phyloP scores from a whole-genome alignment of 495 filamentous ascomycete genomes.

The Penicillium salamii region DNA sequence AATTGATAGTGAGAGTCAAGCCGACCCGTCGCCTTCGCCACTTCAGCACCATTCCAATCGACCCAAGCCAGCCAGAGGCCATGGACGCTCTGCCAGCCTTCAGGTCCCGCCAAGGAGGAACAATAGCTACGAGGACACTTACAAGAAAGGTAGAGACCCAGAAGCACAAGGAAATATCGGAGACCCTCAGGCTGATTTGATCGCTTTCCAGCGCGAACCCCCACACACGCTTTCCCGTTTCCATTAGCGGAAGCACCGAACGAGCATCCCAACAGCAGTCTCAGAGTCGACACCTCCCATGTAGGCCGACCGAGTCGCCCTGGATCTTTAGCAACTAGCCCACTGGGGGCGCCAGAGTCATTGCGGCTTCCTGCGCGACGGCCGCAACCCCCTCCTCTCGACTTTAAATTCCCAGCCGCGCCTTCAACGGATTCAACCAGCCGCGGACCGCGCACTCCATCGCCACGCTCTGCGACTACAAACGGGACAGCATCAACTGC shows the following conservation, averaged over 20 bases:
- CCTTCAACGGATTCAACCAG: slow-evolving; percentile 31
- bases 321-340: slow-evolving; percentile 27
- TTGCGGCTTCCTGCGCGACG: slow-evolving; percentile 31
- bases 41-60: slow-evolving; percentile 36
- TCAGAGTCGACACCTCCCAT: slow-evolving; percentile 32
- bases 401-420: slow-evolving; percentile 66
- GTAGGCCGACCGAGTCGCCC: slow-evolving; percentile 21
- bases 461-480: slow-evolving; percentile 23
- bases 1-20: slow-evolving; percentile 62
- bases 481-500: slow-evolving; percentile 8
- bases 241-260: slow-evolving; percentile 30
- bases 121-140: slow-evolving; percentile 40
- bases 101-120: slow-evolving; percentile 66
- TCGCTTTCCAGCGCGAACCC: background rate
- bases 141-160: slow-evolving; percentile 39
- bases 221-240: slow-evolving; percentile 21
- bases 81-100: slow-evolving; percentile 80
- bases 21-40: slow-evolving; percentile 36
- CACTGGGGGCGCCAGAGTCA: slow-evolving; percentile 23
- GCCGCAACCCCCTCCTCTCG: slow-evolving; percentile 48
- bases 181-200: background rate
- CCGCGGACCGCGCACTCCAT: slow-evolving; percentile 37
- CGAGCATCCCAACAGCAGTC: slow-evolving; percentile 18
- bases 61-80: slow-evolving; percentile 53
- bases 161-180: background rate